These are phyloP conservation scores for Tricholoma hemisulphureum DNA, from an alignment of 768 basidiomycete species.

Conservation along the genomic window DNA sequence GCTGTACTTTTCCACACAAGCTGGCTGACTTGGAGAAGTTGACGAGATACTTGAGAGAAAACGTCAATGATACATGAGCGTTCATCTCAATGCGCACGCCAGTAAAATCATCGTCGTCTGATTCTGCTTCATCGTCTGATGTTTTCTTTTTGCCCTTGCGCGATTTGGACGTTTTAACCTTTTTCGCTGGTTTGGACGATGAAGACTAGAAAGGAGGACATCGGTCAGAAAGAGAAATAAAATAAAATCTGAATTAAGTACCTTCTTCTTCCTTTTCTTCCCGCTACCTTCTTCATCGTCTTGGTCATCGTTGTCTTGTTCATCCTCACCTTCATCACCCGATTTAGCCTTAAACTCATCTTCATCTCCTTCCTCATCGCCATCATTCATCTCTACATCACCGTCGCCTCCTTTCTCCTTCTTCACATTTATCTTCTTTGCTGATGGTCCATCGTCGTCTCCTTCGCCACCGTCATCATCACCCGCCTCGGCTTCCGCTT, in stretches of 20 bases:
- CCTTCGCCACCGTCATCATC: slow-evolving; percentile 44
- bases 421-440: slow-evolving; percentile 47
- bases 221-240: neutral
- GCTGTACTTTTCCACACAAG: slow-evolving; percentile 67
- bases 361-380: slow-evolving; percentile 48
- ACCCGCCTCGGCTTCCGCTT: slow-evolving; percentile 40
- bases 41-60: slow-evolving; percentile 94
- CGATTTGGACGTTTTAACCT: slow-evolving; percentile 44
- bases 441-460: slow-evolving; percentile 46
- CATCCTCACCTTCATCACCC: slow-evolving; percentile 55
- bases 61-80: slow-evolving; percentile 87
- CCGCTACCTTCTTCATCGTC: slow-evolving; percentile 49
- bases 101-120: slow-evolving; percentile 48
- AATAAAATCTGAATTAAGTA: neutral
- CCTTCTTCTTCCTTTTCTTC: slow-evolving; percentile 60
- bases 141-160: slow-evolving; percentile 57
- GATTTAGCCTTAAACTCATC: slow-evolving; percentile 58
- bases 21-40: slow-evolving; percentile 92
- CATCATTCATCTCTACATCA: slow-evolving; percentile 48
- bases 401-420: slow-evolving; percentile 44
- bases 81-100: slow-evolving; percentile 83
- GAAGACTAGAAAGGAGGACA: slow-evolving; percentile 25
- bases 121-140: slow-evolving; percentile 33
- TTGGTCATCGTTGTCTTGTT: slow-evolving; percentile 51
- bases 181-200: slow-evolving; percentile 43